Base-by-base conservation (phyloP, 495 filamentous ascomycete genomes). In the Clavariopsis aquatica region DNA sequence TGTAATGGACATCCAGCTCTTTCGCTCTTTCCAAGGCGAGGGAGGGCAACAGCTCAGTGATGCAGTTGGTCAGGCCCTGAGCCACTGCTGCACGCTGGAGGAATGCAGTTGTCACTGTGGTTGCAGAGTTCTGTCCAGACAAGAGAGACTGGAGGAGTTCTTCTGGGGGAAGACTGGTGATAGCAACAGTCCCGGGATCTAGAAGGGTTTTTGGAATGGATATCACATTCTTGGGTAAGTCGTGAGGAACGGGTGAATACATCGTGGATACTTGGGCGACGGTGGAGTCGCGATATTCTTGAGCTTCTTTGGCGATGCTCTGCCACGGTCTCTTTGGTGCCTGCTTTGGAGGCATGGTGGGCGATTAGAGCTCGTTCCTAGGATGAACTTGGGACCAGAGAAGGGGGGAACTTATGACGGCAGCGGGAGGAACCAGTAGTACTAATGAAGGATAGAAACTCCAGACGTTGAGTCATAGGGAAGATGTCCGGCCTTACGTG, bases 1-100 rank as follows among this genome's bases (percentile, higher is more conserved):
- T 23, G 28, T 70, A 64, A 59, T 78, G 73, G 28, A 63, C 58
- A 54, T 79, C 77, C 0, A 78, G 69, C n/a, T 72, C 65, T 24
- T 67, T 61, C 4, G 76, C 76, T 9, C 76, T 68, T n/a, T 36
- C 45, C 9, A 79, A 62, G 3, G 77, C 75, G 0, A 64, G 62
- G 1, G 61, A 73, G 9, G 87, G 85, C 34, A 90, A 79, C 1
- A 90, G 78, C 72, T 90, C 87, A 2, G 87, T 88, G 53, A 86
- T 71, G 72, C 86, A 89, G 66, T 84, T 83, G 74, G 77, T 81
- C 65, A 84, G 74, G 72, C 81, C 80, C 64, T 87, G 84, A 4
- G 84, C 84, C 13, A 88, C 64, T 5, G 77, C 82, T 2, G 86
- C 84, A n/a, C 85, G 80, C 46, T 85, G 81, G 0, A 83, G 76